These are phyloP conservation scores for Clitopilus passeckerianus DNA, from an alignment of 768 basidiomycete genomes.

Conservation along the genomic window DNA sequence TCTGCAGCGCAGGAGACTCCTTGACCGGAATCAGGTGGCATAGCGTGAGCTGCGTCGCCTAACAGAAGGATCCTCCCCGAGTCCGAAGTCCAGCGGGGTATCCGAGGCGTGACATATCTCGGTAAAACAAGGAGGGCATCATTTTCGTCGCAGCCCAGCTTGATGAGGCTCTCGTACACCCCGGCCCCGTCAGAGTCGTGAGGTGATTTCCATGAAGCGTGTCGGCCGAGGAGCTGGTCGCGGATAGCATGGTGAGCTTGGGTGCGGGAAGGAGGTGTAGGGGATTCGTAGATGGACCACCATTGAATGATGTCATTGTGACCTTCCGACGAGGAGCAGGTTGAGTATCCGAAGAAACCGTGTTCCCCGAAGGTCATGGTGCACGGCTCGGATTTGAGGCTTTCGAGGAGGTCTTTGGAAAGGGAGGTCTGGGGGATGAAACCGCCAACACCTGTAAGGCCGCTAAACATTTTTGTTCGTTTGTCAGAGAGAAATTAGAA, in stretches of 20 bases:
- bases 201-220: constrained; percentile 29
- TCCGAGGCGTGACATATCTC: constrained; percentile 27
- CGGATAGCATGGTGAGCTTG: constrained; percentile 17
- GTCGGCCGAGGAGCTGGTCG: constrained; percentile 23
- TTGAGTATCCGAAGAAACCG: constrained; percentile 34
- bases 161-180: constrained; percentile 21
- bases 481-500: constrained; percentile 1
- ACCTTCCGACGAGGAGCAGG: constrained; percentile 11
- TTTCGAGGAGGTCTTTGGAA: constrained; percentile 18
- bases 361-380: constrained; percentile 32
- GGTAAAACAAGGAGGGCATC: constrained; percentile 28
- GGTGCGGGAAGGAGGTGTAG: constrained; percentile 18
- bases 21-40: constrained; percentile 38
- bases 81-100: constrained; percentile 28
- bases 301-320: constrained; percentile 23
- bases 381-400: constrained; percentile 22
- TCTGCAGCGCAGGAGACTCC: constrained; percentile 36
- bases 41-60: constrained; percentile 39
- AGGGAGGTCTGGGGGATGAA: constrained; percentile 27
- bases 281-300: constrained; percentile 36
- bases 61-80: constrained; percentile 32
- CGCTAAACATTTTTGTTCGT: constrained; percentile 9
- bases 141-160: constrained; percentile 19
- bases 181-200: constrained; percentile 18
- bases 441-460: constrained; percentile 31